Evolutionary conservation across 2,329 filamentous ascomycete genomes (phyloP).

Genomic region (Fusarium euwallaceae): DNA sequence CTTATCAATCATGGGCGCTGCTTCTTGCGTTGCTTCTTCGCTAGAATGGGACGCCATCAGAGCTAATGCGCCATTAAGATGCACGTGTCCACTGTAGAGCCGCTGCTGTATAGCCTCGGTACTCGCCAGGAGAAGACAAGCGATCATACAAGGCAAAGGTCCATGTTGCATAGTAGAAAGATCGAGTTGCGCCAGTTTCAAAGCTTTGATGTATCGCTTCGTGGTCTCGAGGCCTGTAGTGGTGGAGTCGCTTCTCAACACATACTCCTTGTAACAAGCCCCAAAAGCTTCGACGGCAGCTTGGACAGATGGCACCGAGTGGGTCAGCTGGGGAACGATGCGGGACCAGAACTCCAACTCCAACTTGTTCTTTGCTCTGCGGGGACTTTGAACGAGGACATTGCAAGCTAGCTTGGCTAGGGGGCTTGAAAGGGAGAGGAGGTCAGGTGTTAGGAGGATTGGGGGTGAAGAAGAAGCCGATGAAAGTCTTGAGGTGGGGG

Average conservation of each 20-base stretch:
- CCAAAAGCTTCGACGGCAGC: constrained; percentile 36
- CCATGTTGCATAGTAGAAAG: constrained; percentile 23
- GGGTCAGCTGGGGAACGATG: constrained; percentile 29
- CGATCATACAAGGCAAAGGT: constrained; percentile 27
- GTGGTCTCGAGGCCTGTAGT: constrained; percentile 7
- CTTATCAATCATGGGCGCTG: not conserved
- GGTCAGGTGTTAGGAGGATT: not conserved
- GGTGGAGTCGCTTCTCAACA: not conserved
- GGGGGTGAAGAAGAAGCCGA: not conserved
- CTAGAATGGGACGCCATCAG: constrained; percentile 21
- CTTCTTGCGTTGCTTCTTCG: not conserved
- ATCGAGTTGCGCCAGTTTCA: constrained; percentile 32
- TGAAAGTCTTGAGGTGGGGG: not conserved
- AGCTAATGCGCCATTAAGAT: constrained; percentile 28
- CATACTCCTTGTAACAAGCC: constrained; percentile 33
- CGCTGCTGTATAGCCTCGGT: constrained; percentile 29
- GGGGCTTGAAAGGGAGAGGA: not conserved
- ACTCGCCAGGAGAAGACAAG: constrained; percentile 33
- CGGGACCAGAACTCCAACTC: constrained; percentile 38
- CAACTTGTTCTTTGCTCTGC: constrained; percentile 21
- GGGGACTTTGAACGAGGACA: constrained; percentile 24
- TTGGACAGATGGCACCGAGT: constrained; percentile 29
- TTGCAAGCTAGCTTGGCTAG: constrained; percentile 29
- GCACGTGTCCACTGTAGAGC: constrained; percentile 13
- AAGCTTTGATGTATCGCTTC: constrained; percentile 23